Base-by-base conservation (phyloP, 345 rosid genomes). In the Eucalyptus cloeziana region DNA sequence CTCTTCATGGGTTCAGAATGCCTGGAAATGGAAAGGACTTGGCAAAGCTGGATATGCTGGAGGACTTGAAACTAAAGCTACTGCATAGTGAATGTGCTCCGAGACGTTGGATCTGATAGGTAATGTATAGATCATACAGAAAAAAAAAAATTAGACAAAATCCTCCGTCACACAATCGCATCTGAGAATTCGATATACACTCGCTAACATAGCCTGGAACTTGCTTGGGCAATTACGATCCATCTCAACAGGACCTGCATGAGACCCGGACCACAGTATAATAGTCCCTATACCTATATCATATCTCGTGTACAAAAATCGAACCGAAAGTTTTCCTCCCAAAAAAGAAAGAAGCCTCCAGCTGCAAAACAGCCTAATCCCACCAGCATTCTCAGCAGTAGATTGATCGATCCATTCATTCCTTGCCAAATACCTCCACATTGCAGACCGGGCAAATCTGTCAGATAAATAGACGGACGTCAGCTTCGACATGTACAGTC, bases 381-480 rank as follows among this genome's bases (percentile, higher is more conserved):
- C 25, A 43, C 24, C 54, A 2, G 69, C 87, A 51, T 45, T 64
- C 90, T 5, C 80, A 50, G 71, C 80, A 50, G 58, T 88, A 52
- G 52, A 40, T 85, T 58, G 44, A 79, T 86, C 54, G 90, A 24
- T 92, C 86, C 93, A 64, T 91, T 88, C 93, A 89, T 89, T 93
- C 94, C 88, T 91, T 92, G 17, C 91, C 94, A 25, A 92, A 93
- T 60, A 95, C 95, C 88, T 95, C 96, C 12, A 60, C 91, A 89
- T 94, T 94, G 93, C 97, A 95, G 79, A 95, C 93, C 2, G 95
- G 97, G 89, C 97, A 95, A 85, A 93, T 90, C 97, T 95, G 92
- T 87, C 25, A 45, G 62, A 86, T 47, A 12, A 56, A 81, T 30
- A 85, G 31, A 64, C 87, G 87, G 30, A 60, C 49, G 17, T 85